phyloP scores from a whole-genome alignment of 768 basidiomycete species.

The Mycena polygramma region DNA sequence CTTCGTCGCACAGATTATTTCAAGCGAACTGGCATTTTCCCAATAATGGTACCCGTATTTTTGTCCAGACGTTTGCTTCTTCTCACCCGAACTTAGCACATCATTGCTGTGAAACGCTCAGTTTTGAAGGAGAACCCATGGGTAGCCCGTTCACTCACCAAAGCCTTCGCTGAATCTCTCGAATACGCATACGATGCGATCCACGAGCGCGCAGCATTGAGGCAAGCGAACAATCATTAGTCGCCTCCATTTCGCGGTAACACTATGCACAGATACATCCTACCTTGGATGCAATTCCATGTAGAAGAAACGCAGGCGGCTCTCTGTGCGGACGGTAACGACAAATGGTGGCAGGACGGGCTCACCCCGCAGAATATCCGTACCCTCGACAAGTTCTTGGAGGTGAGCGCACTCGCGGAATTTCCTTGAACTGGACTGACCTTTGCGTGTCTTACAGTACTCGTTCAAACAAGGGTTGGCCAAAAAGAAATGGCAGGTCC shows the following conservation, averaged over 20 bases:
- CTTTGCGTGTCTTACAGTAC: conserved; percentile 2
- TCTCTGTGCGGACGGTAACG: conserved; percentile 29
- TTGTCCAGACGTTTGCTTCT: neutral
- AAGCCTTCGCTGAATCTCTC: conserved; percentile 34
- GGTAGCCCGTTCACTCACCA: conserved; percentile 36
- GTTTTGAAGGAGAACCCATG: conserved; percentile 33
- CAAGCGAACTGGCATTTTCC: conserved; percentile 38
- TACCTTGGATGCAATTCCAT: conserved; percentile 37
- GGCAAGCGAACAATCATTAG: neutral
- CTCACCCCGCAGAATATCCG: conserved; percentile 36
- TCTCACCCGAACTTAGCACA: conserved; percentile 8
- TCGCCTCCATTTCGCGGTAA: neutral
- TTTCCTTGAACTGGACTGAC: neutral
- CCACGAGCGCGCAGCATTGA: conserved; percentile 35
- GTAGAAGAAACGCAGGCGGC: conserved; percentile 39
- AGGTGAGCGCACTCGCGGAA: conserved; percentile 12
- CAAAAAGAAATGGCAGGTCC: conserved; percentile 35
- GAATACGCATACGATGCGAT: conserved; percentile 40
- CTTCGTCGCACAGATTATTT: conserved; percentile 29
- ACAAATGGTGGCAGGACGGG: conserved; percentile 38
- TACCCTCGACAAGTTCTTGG: conserved; percentile 37
- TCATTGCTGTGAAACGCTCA: conserved; percentile 36
- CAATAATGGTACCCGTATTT: conserved; percentile 28
- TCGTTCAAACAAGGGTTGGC: conserved; percentile 37
- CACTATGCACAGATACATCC: conserved; percentile 23